Evolutionary conservation across 805 yeast genomes (phyloP).

Genomic region (Barnettozyma vustinii): DNA sequence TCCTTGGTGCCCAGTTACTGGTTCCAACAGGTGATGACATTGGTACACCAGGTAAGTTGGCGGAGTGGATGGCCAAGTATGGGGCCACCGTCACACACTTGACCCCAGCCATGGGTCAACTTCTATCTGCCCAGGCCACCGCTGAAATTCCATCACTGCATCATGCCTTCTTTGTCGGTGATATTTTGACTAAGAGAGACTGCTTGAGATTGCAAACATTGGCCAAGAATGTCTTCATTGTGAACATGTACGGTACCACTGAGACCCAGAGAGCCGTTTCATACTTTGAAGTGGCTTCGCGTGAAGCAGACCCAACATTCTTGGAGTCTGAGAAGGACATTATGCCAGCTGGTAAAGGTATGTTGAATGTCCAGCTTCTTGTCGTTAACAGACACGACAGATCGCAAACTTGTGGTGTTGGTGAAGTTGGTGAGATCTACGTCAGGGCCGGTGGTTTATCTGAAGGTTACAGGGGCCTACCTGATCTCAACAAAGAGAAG

Average conservation of each 20-base stretch:
- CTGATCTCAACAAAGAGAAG: conserved; percentile 82
- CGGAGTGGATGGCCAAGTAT: conserved; percentile 92
- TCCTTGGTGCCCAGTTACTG: conserved; percentile 86
- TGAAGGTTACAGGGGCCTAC: conserved; percentile 91
- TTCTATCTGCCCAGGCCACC: conserved; percentile 90
- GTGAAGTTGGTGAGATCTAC: conserved; percentile 97
- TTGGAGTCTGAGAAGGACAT: conserved; percentile 84
- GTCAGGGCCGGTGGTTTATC: conserved; percentile 98
- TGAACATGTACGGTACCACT: conserved; percentile 99
- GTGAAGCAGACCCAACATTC: conserved; percentile 62
- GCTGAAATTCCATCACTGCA: conserved; percentile 80
- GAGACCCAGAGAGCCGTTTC: conserved; percentile 99
- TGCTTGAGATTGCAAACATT: conserved; percentile 87
- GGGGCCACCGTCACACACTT: conserved; percentile 95
- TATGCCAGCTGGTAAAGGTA: conserved; percentile 98
- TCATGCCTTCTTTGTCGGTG: conserved; percentile 98
- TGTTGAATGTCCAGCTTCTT: conserved; percentile 89
- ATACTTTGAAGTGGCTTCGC: conserved; percentile 79
- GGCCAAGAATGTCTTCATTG: conserved; percentile 84
- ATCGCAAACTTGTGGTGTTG: conserved; percentile 92
- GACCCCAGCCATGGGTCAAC: conserved; percentile 99
- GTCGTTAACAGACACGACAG: conserved; percentile 90
- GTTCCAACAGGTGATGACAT: conserved; percentile 97
- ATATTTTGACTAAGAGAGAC: conserved; percentile 93
- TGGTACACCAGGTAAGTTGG: conserved; percentile 96